Evolutionary conservation across 1,284 basidiomycete genomes (phyloP).

Genomic region (Austroboletus sp.): DNA sequence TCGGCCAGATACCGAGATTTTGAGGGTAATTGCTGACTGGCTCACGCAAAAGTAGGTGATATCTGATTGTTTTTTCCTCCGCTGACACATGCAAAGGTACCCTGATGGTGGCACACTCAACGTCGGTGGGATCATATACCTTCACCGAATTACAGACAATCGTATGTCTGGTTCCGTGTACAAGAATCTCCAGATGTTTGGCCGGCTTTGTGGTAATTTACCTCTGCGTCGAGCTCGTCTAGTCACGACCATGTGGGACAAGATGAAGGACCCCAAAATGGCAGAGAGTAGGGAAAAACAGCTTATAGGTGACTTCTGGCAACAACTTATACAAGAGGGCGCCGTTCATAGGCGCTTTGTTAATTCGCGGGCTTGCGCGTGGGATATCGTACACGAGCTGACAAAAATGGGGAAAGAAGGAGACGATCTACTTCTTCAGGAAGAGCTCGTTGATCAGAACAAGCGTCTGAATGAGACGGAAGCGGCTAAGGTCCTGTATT

Average conservation of each 20-base stretch:
- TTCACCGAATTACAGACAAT: conserved; percentile 35
- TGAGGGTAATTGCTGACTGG: conserved; percentile 15
- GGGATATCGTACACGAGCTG: conserved; percentile 6
- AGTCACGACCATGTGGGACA: conserved; percentile 30
- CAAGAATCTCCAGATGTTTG: conserved; percentile 35
- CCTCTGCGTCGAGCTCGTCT: conserved; percentile 24
- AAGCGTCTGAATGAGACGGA: conserved; percentile 20
- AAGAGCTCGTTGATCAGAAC: conserved; percentile 17
- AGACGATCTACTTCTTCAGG: conserved; percentile 15
- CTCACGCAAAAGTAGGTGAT: conserved; percentile 15
- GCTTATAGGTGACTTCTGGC: conserved; percentile 27
- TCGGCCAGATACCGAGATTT: conserved; percentile 13
- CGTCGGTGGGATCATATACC: conserved; percentile 22
- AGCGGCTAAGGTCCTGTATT: conserved; percentile 18
- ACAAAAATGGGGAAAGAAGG: background rate
- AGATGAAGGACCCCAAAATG: conserved; percentile 33
- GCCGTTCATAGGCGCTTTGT: conserved; percentile 19
- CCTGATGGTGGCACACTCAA: conserved; percentile 5
- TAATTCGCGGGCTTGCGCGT: background rate
- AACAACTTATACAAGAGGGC: conserved; percentile 28
- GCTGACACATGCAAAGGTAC: conserved; percentile 10
- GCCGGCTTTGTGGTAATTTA: conserved; percentile 18
- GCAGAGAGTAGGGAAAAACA: conserved; percentile 19
- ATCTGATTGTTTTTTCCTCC: background rate
- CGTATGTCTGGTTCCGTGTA: conserved; percentile 35